A percentile compares a stretch with the other conserved stretches of the same genome.
Conservation (phyloP, 441 rosid species). For the Syzygium syzygioides region DNA sequence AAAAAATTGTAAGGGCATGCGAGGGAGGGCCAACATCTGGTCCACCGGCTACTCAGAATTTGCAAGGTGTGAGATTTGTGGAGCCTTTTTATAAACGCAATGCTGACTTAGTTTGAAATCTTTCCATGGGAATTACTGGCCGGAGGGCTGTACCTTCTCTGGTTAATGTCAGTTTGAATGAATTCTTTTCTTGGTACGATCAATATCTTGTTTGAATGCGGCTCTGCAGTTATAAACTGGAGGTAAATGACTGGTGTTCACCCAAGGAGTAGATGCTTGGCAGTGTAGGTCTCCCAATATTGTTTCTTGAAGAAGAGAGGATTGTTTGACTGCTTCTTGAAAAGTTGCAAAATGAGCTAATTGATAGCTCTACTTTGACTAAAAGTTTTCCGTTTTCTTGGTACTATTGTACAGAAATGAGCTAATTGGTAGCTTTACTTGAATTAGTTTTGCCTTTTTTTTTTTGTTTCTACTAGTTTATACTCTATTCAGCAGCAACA, state of each 20-base stretch:
- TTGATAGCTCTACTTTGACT: neutral
- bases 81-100: neutral
- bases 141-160: neutral
- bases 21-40: neutral
- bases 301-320: neutral
- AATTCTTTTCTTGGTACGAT: neutral
- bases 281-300: neutral
- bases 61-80: neutral
- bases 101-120: neutral
- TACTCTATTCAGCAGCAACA: neutral
- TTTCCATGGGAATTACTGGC: neutral
- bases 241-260: neutral
- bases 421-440: neutral
- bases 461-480: neutral
- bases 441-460: neutral
- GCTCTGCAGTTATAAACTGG: neutral
- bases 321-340: neutral
- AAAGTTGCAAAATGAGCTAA: neutral
- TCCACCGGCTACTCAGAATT: neutral
- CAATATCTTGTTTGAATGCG: neutral
- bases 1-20: neutral
- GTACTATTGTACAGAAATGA: neutral
- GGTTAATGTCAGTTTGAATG: neutral
- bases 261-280: neutral
- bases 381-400: neutral